phyloP scores from a whole-genome alignment of 2,329 filamentous ascomycete genomes.

The Dothideomycetes sp. region DNA sequence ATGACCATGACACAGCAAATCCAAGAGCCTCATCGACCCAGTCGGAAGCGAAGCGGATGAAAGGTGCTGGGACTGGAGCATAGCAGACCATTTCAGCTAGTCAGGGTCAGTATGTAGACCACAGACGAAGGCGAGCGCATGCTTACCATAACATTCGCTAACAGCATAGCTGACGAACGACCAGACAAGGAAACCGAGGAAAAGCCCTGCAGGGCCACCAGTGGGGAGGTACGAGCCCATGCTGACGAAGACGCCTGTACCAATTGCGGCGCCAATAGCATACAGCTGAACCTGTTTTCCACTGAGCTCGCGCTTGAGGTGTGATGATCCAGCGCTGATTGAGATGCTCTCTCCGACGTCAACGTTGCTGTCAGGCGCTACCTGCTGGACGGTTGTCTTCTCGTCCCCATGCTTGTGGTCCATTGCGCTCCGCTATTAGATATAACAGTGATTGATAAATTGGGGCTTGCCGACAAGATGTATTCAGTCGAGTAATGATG shows the following conservation, averaged over 20 bases:
- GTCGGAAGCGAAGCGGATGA: slow-evolving; percentile 32
- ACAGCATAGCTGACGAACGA: slow-evolving; percentile 11
- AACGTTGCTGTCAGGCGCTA: neutral
- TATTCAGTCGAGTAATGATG: too few relatives aligned
- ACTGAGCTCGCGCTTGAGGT: slow-evolving; percentile 6
- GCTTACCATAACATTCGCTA: slow-evolving; percentile 9
- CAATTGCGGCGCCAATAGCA: slow-evolving; percentile 12
- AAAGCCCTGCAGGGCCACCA: slow-evolving; percentile 33
- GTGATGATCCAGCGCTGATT: neutral
- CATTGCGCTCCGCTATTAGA: too few relatives aligned
- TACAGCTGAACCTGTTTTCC: slow-evolving; percentile 12
- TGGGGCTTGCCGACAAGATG: too few relatives aligned
- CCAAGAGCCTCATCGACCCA: slow-evolving; percentile 48
- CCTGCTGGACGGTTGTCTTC: neutral
- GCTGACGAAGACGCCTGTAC: slow-evolving; percentile 9
- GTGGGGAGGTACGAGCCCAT: slow-evolving; percentile 13
- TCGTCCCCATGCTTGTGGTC: too few relatives aligned
- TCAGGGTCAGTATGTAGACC: too few relatives aligned
- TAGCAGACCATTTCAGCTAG: slow-evolving; percentile 5
- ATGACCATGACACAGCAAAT: slow-evolving; percentile 33
- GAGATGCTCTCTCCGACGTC: neutral
- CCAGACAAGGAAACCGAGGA: slow-evolving; percentile 26
- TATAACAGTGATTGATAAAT: too few relatives aligned
- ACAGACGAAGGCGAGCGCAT: too few relatives aligned
- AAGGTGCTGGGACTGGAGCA: slow-evolving; percentile 5